Evolutionary conservation across 768 basidiomycete species (phyloP), one percentile per base, ranked within the genome.

Genomic region (Neoboletus brunneissimus): DNA sequence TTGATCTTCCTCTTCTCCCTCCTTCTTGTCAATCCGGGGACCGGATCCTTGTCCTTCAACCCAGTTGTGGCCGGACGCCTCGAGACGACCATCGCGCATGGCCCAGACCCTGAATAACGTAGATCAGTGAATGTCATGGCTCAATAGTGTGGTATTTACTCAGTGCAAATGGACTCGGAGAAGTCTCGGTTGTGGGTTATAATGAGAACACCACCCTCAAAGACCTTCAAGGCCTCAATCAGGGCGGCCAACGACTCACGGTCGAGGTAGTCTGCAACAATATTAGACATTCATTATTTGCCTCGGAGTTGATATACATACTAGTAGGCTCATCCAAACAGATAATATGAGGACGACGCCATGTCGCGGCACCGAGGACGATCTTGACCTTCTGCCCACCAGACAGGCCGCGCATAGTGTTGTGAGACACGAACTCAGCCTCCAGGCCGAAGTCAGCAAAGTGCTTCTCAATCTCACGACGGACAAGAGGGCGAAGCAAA

Each of bases 311-410:
- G 51, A 53, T 38, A 27, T 29, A 75, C 86, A 29, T 67, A 88
- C 87, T 96, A 65, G 94, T 96, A 61, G 94, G 94, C 79, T 97
- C 95, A 75, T 98, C 95, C 76, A 97, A 79, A 73, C 93, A 96
- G 74, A 98, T 91, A 76, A 97, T 73, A 81, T 98, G 96, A 56
- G 97, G 97, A 66, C 94, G 89, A 73, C 97, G 94, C 97, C 97
- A 99, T 42, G 96, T 97, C 40, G 95, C 95, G 60, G 95, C 94
- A 77, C 92, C 94, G 65, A 98, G 90, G 46, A 97, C 95, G 68
- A 98, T 94, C 88, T 98, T 98, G 74, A 98, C 95, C 79, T 98
- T 98, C 79, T 98, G 95, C 73, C 95, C 95, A 76, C 95, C 95
- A 61, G 94, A 96, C 45, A 97, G 86, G 84, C 95, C 95, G 58